These are phyloP conservation scores for Podospora anserina DNA, from an alignment of 495 filamentous ascomycete species.

Conservation along the genomic window DNA sequence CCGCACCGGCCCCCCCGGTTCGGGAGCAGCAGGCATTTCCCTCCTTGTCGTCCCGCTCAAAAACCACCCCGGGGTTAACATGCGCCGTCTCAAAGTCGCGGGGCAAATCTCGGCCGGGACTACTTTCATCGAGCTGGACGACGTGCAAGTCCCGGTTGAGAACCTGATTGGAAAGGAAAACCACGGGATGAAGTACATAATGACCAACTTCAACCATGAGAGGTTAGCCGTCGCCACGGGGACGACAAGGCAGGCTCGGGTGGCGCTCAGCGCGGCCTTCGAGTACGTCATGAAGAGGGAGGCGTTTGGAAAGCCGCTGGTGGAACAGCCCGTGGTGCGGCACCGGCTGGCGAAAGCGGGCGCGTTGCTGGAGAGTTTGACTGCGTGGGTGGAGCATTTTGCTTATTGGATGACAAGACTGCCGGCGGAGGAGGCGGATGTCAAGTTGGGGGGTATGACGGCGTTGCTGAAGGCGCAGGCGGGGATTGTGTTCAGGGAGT, in stretches of 20 bases:
- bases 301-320: slow-evolving; percentile 68
- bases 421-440: slow-evolving; percentile 59
- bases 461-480: slow-evolving; percentile 68
- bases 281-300: slow-evolving; percentile 68
- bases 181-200: slow-evolving; percentile 69
- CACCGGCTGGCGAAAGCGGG: slow-evolving; percentile 69
- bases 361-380: slow-evolving; percentile 64
- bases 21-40: slow-evolving; percentile 59
- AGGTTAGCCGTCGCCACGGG: slow-evolving; percentile 63
- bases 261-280: slow-evolving; percentile 63
- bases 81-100: slow-evolving; percentile 60
- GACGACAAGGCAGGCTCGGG: slow-evolving; percentile 59
- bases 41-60: slow-evolving; percentile 67
- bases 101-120: slow-evolving; percentile 64
- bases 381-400: slow-evolving; percentile 73
- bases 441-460: slow-evolving; percentile 64
- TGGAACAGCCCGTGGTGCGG: slow-evolving; percentile 71
- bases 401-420: slow-evolving; percentile 66
- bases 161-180: slow-evolving; percentile 72
- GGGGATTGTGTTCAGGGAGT: slow-evolving; percentile 67
- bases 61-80: slow-evolving; percentile 57
- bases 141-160: slow-evolving; percentile 63
- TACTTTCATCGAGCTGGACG: slow-evolving; percentile 73
- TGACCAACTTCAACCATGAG: slow-evolving; percentile 86
- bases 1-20: slow-evolving; percentile 62